Conservation (phyloP, 768 basidiomycete genomes). For the Ramaria sp. region DNA sequence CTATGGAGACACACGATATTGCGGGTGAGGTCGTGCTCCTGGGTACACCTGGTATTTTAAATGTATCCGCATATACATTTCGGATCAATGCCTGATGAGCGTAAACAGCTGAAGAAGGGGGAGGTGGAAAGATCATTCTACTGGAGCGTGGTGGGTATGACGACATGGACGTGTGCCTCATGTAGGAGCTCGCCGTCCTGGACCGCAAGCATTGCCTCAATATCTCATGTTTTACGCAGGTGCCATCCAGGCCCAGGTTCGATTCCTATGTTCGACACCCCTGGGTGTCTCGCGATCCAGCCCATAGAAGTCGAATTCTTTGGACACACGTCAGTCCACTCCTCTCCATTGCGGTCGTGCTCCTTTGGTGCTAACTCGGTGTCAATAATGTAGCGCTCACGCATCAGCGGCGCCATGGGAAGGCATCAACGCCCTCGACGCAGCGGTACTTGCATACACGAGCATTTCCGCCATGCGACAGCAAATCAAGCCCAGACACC, state of each 20-base stretch:
- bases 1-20: slow-evolving; percentile 49
- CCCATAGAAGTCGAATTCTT: slow-evolving; percentile 50
- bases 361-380: not conserved
- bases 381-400: slow-evolving; percentile 42
- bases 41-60: slow-evolving; percentile 58
- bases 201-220: not conserved
- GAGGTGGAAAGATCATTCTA: slow-evolving; percentile 58
- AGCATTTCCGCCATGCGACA: slow-evolving; percentile 74
- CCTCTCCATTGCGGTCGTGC: not conserved
- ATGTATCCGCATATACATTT: not conserved
- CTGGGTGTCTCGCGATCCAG: slow-evolving; percentile 54
- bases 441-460: slow-evolving; percentile 77
- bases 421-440: slow-evolving; percentile 74
- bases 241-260: slow-evolving; percentile 77
- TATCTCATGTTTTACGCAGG: slow-evolving; percentile 26
- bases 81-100: not conserved
- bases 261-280: slow-evolving; percentile 45
- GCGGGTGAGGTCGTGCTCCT: slow-evolving; percentile 60
- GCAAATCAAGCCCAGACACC: slow-evolving; percentile 66
- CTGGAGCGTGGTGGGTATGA: slow-evolving; percentile 66
- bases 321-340: slow-evolving; percentile 54
- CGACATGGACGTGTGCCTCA: slow-evolving; percentile 67
- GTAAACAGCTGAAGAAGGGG: slow-evolving; percentile 63
- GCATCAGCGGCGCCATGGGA: slow-evolving; percentile 79
- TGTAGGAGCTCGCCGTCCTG: slow-evolving; percentile 29